Evolutionary conservation across 768 basidiomycete species (phyloP), one percentile per base, ranked within the genome.

Genomic region (Leccinum subgranulosum): DNA sequence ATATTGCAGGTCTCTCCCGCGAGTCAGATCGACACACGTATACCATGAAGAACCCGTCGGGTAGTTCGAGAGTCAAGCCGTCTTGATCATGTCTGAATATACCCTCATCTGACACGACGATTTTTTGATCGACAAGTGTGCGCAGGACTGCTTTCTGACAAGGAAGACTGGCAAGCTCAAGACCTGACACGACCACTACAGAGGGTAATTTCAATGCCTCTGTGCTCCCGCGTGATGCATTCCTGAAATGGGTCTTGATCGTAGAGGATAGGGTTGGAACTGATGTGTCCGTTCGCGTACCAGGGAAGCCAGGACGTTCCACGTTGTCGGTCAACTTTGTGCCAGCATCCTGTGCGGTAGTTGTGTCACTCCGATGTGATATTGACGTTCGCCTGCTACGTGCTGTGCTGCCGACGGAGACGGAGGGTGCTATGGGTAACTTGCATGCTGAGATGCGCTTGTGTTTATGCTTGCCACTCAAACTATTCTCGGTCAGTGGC

Each of bases 11-110:
- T 56, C 86, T 75, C 68, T 91, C 88, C 48, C 74, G 75, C 1
- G 82, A 71, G 69, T 89, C 83, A 60, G 78, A 74, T 10, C 83
- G 79, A 69, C 88, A 90, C 11, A 94, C 83, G 63, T 86, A 92
- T 1, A 93, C 79, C 57, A 86, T 71, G 34, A 92, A 76, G 66
- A 93, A 94, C 1, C 78, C 81, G 11, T 84, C 79, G 3, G 91
- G 89, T 19, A 72, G 64, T 39, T 75, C 74, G 10, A 70, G 63
- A 28, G 74, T 64, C 12, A 65, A 52, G 9, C 57, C 68, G 21
- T 74, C 72, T 25, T 70, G 67, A 27, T 69, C 66, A 28, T 57
- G 56, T 6, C 62, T 60, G 39, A 59, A 56, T 47, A 54, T 51
- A 27, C 60, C 59, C 8, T 55, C 57, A 23, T 66, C 64, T 8